Percentiles rank a stretch among this genome's conserved stretches.
phyloP scores from a whole-genome alignment of 1,284 basidiomycete genomes.

The Xanthoconium separans region DNA sequence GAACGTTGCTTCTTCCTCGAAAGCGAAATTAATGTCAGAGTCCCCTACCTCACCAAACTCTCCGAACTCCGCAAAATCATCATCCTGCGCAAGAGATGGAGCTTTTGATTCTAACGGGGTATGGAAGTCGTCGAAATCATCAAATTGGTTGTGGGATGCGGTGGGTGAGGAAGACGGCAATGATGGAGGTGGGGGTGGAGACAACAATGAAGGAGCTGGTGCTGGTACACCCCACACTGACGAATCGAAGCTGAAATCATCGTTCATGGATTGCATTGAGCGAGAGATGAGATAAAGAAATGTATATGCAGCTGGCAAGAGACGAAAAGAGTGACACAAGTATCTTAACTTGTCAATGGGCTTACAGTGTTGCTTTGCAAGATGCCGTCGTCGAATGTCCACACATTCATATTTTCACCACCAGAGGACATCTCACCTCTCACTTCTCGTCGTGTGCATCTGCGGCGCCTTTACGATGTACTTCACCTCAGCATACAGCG shows the following conservation, averaged over 20 bases:
- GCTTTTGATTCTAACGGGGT: constrained; percentile 47
- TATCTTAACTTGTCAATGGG: not conserved
- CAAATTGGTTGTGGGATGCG: constrained; percentile 52
- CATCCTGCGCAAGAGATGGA: constrained; percentile 47
- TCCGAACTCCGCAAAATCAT: constrained; percentile 85
- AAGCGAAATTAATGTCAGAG: constrained; percentile 30
- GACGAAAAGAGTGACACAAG: not conserved
- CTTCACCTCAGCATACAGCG: constrained; percentile 73
- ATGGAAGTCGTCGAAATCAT: constrained; percentile 69
- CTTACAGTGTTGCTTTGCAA: no score
- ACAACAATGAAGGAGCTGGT: constrained; percentile 38
- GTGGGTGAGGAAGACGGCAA: constrained; percentile 26
- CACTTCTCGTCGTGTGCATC: constrained; percentile 63
- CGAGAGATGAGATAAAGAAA: not conserved
- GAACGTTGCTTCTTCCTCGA: constrained; percentile 46
- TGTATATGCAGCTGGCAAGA: not conserved
- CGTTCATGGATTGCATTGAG: constrained; percentile 51
- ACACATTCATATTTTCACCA: constrained; percentile 56
- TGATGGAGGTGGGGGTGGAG: constrained; percentile 27
- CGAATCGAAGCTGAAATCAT: constrained; percentile 68
- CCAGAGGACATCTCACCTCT: constrained; percentile 43
- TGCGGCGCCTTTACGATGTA: constrained; percentile 71
- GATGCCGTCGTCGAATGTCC: constrained; percentile 32
- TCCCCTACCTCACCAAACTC: constrained; percentile 74
- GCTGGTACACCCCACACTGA: constrained; percentile 64